Percentiles rank a stretch among this genome's conserved stretches.
Conservation (phyloP, 2,329 filamentous ascomycete species). For the Fusarium vanettenii region DNA sequence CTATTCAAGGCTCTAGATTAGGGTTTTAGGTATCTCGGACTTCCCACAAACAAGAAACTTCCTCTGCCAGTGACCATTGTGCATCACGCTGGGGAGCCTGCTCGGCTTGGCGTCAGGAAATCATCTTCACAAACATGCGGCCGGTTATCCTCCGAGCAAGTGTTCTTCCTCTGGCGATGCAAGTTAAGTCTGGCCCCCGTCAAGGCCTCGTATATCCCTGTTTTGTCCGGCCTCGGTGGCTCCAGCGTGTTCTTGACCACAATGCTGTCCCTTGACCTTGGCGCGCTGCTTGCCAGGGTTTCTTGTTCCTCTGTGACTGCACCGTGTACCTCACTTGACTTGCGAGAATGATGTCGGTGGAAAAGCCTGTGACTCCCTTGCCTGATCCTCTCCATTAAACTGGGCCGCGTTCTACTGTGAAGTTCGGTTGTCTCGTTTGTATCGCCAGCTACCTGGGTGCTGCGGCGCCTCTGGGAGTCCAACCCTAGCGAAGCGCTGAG, state of each 20-base stretch:
- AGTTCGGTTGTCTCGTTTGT: constrained; percentile 11
- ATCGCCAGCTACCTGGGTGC: constrained; percentile 26
- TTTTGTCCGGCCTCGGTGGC: constrained; percentile 27
- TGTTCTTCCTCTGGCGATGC: constrained; percentile 20
- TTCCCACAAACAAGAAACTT: background rate
- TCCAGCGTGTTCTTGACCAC: constrained; percentile 27
- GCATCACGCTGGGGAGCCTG: constrained; percentile 16
- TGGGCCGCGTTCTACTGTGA: constrained; percentile 34
- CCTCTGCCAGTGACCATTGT: background rate
- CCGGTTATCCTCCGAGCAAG: constrained; percentile 49
- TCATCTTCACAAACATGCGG: constrained; percentile 48
- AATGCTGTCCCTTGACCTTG: constrained; percentile 38
- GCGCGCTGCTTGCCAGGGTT: background rate
- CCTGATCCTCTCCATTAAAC: constrained; percentile 45
- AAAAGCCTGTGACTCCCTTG: constrained; percentile 41
- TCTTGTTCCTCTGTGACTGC: background rate
- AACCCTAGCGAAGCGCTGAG: constrained; percentile 40
- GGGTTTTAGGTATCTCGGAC: background rate
- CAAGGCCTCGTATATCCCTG: constrained; percentile 41
- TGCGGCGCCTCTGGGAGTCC: constrained; percentile 43
- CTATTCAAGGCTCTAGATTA: background rate
- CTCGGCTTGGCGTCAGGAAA: constrained; percentile 12
- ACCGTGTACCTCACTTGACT: constrained; percentile 9
- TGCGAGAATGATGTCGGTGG: constrained; percentile 35
- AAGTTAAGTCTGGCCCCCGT: constrained; percentile 29